Percentiles rank a stretch among this genome's conserved stretches.
These are phyloP conservation scores for Termitomyces sp. DNA, from an alignment of 768 basidiomycete species.

Conservation along the genomic window DNA sequence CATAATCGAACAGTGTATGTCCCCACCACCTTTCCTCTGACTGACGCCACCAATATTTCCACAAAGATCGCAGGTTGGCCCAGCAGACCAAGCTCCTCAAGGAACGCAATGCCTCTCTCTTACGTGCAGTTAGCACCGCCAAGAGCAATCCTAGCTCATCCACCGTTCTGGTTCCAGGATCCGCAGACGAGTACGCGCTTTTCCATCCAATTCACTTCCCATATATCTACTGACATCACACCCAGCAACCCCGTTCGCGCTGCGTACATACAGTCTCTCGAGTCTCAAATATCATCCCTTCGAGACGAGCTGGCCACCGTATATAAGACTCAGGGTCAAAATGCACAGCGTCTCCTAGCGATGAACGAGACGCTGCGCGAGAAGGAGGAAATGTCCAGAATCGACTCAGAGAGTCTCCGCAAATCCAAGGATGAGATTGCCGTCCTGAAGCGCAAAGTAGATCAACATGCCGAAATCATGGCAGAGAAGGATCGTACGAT, in stretches of 20 bases:
- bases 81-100: slow-evolving; percentile 90
- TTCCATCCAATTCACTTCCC: slow-evolving; percentile 4
- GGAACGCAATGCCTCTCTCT: slow-evolving; percentile 85
- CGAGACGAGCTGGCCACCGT: slow-evolving; percentile 91
- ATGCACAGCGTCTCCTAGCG: slow-evolving; percentile 85
- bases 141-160: slow-evolving; percentile 59
- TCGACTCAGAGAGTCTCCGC: slow-evolving; percentile 77
- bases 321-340: slow-evolving; percentile 95
- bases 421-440: slow-evolving; percentile 75
- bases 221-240: slow-evolving; percentile 15
- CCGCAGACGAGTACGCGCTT: slow-evolving; percentile 61
- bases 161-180: slow-evolving; percentile 55
- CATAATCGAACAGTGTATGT: slow-evolving; percentile 90
- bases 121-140: slow-evolving; percentile 79
- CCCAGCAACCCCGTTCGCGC: slow-evolving; percentile 78
- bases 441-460: slow-evolving; percentile 68
- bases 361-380: slow-evolving; percentile 96
- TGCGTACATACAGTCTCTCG: slow-evolving; percentile 88
- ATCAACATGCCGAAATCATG: slow-evolving; percentile 83
- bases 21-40: background rate
- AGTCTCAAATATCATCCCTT: slow-evolving; percentile 88
- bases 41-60: slow-evolving; percentile 4
- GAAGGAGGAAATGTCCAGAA: slow-evolving; percentile 82
- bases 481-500: slow-evolving; percentile 84
- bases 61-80: slow-evolving; percentile 82